Evolutionary conservation across 352 stramenopile species (phyloP).

Genomic region (Phytophthora aleatoria): DNA sequence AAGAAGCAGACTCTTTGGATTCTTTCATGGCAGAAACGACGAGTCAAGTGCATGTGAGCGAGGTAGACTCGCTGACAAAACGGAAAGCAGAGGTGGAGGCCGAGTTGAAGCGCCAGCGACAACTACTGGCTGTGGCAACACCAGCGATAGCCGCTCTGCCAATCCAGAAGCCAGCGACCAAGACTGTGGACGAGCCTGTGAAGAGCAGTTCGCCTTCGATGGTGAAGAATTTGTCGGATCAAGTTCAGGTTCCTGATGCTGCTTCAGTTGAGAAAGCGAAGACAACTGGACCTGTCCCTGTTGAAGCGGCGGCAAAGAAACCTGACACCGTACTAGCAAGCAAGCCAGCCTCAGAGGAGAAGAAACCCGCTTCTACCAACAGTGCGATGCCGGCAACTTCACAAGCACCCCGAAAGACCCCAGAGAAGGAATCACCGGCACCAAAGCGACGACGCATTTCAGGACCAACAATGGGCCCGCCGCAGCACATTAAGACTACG

Average conservation of each 20-base stretch:
- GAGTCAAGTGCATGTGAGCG: constrained; percentile 47
- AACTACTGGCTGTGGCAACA: constrained; percentile 58
- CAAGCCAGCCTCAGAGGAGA: background rate
- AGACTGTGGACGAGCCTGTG: constrained; percentile 1
- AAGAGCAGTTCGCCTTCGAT: constrained; percentile 4
- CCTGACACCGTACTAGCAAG: background rate
- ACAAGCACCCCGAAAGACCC: background rate
- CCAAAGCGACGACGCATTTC: constrained; percentile 48
- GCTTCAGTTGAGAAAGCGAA: background rate
- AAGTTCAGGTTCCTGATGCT: background rate
- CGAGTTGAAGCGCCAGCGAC: constrained; percentile 50
- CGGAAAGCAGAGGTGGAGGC: constrained; percentile 37
- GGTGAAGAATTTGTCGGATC: constrained; percentile 2
- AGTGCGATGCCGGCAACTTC: background rate
- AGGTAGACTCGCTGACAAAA: constrained; percentile 32
- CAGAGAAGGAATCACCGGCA: constrained; percentile 4
- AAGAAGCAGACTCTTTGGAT: constrained; percentile 61
- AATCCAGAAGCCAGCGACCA: constrained; percentile 21
- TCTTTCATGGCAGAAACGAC: constrained; percentile 69
- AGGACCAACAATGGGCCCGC: constrained; percentile 39
- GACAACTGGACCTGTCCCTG: background rate
- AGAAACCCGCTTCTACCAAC: constrained; percentile 6
- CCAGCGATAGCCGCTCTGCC: constrained; percentile 47
- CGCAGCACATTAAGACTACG: constrained; percentile 3
- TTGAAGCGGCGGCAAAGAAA: background rate